These are phyloP conservation scores for Davidsoniella eucalypti DNA, from an alignment of 2,329 filamentous ascomycete species.

Conservation along the genomic window DNA sequence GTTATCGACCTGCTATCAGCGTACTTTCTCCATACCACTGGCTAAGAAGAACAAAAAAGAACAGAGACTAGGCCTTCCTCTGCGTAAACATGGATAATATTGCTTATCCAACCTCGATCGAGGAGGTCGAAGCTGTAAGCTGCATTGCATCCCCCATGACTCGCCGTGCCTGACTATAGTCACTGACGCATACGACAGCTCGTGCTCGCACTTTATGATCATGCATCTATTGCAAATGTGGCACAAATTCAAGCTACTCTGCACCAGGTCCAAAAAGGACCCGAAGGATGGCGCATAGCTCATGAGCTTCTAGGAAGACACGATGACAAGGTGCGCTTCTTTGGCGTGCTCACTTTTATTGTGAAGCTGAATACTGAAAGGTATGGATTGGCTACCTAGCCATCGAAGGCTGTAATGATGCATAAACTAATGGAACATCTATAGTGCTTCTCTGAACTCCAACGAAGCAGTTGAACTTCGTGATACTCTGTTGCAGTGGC, in stretches of 20 bases:
- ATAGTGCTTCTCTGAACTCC: conserved; percentile 33
- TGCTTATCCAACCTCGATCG: conserved; percentile 3
- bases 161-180: too few species aligned
- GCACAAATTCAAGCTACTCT: conserved; percentile 51
- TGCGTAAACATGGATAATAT: conserved; percentile 8
- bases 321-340: conserved; percentile 70
- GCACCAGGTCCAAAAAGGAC: conserved; percentile 60
- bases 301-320: conserved; percentile 53
- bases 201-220: conserved; percentile 37
- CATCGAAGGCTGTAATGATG: neutral
- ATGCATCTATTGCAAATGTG: conserved; percentile 31
- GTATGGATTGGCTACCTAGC: conserved; percentile 26
- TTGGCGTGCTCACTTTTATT: conserved; percentile 80
- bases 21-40: too few species aligned
- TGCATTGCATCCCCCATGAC: too few species aligned
- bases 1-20: too few species aligned
- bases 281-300: conserved; percentile 73
- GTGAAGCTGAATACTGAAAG: conserved; percentile 90
- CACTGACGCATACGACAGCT: conserved; percentile 19
- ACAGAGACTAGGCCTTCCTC: too few species aligned
- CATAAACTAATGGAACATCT: neutral
- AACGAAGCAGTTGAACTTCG: conserved; percentile 43
- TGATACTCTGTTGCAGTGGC: conserved; percentile 44
- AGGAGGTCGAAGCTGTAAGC: conserved; percentile 13
- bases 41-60: neutral